Base-by-base conservation (phyloP, 163 green algal genomes). In the Coccomyxa subellipsoidea region DNA sequence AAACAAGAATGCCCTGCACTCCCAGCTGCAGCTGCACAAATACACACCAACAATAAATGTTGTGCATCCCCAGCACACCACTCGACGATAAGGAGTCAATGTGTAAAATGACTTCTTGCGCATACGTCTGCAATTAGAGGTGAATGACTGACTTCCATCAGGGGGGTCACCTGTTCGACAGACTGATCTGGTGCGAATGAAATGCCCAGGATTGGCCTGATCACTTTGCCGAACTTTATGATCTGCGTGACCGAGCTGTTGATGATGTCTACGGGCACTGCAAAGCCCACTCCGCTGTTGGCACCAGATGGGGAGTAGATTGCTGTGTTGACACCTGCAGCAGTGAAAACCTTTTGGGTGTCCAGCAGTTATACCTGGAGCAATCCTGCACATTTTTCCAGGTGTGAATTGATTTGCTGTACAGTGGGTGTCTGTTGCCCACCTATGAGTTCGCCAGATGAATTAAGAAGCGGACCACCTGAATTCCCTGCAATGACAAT, bases 181-280 rank as follows among this genome's bases (percentile, higher is more conserved):
- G 87, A 90, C 79, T 94, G 88, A 77, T 99, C 96, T 21, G 96
- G 96, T 0, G 96, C 96, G 87, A 99, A 99, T 25, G 90, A 89
- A 82, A 99, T 98, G 76, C 96, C 96, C n/a, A 99, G 85, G 18
- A 98, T 85, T 7, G 96, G 96, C 31, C 96, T 35, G 69, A 97
- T 92, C n/a, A 99, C 96, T 32, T 91, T 89, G 71, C 96, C 96
- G 81, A 91, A 95, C 81, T 85, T 80, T 54, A 99, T 92, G 78
- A 99, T 98, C 90, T 98, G 94, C 32, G 91, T 84, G 29, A 93
- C 94, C n/a, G 83, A 88, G 78, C 76, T 86, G 32, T 82, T 89
- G 29, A 98, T 92, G 7, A 92, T 89, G 79, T 98, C 95, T 18
- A 96, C 90, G 7, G 93, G 92, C n/a, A 95, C 93, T 25, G 92